Evolutionary conservation across 257 asterid genomes (phyloP), one percentile per base, ranked within the genome.

Genomic region (Nicotiana paniculata): DNA sequence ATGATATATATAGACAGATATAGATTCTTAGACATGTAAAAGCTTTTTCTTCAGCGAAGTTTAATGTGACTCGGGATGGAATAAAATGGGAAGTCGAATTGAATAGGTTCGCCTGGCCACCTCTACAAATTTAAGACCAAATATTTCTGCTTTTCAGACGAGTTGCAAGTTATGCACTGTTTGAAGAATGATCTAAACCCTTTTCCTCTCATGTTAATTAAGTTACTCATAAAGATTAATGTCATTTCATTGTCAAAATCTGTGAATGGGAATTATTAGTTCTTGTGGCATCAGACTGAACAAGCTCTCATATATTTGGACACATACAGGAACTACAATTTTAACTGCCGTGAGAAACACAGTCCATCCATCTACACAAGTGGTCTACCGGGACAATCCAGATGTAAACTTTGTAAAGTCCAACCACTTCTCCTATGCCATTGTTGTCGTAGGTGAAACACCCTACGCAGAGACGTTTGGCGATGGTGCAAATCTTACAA

Each of bases 401-500:
- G 82, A 85, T 6, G 1, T 53, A 9, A 86, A 82, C 33, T 89
- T 83, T 64, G 21, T 92, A 7, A 85, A 57, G 58, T 80, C 89
- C 82, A 82, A 85, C 83, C 82, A 86, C 59, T 92, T 92, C 72
- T 86, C 90, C 6, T 92, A 86, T 58, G 91, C 95, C 65, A 78
- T 92, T 43, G 89, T 91, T 4, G 95, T 33, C 2, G 91, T 91
- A 24, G 96, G 96, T 1, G 96, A 91, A 86, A 83, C 83, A 1
- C 96, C 96, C 5, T 91, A 91, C 11, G 90, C 69, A n/a, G 96
- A 91, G 81, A 82, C 88, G 15, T 26, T 10, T 0, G 96, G 94
- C 0, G 93, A 91, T 59, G 89, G 90, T 87, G 30, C 66, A 82
- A 88, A 69, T 0, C 76, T 91, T 43, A 91, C 90, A 4, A 83